A percentile compares a stretch with the other conserved stretches of the same genome.
Evolutionary conservation across 768 basidiomycete species (phyloP).

Genomic region (Candolleomyces eurysporus): DNA sequence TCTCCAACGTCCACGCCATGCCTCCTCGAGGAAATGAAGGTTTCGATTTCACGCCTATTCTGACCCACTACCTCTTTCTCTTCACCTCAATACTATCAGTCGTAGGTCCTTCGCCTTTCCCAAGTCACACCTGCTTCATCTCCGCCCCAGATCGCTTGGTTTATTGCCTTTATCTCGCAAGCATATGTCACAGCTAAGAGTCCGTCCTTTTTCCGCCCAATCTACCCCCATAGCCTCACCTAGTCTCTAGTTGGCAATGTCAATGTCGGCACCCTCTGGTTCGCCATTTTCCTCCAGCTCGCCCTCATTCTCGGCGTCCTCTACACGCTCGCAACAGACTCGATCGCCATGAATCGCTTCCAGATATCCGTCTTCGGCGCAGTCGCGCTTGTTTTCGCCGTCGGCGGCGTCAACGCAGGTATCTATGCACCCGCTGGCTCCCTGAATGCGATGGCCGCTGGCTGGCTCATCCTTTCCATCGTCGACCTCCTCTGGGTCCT

Average conservation of each 20-base stretch:
- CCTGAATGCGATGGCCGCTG: constrained; percentile 83
- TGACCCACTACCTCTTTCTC: constrained; percentile 89
- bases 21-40: constrained; percentile 59
- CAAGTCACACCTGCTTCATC: constrained; percentile 8
- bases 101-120: constrained; percentile 44
- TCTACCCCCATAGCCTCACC: not conserved
- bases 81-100: constrained; percentile 81
- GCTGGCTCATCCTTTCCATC: constrained; percentile 90
- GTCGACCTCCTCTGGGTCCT: constrained; percentile 95
- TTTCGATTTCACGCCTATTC: constrained; percentile 85
- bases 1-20: constrained; percentile 30
- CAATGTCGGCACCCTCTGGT: constrained; percentile 79
- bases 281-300: constrained; percentile 77
- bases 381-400: constrained; percentile 85
- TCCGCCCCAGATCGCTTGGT: constrained; percentile 59
- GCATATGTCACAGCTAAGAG: constrained; percentile 57
- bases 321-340: constrained; percentile 81
- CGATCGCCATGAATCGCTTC: constrained; percentile 88
- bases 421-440: constrained; percentile 56
- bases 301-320: constrained; percentile 71
- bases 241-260: constrained; percentile 33
- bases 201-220: constrained; percentile 22
- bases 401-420: constrained; percentile 65
- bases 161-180: constrained; percentile 76
- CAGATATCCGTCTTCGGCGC: constrained; percentile 90